Evolutionary conservation across 1,284 basidiomycete species (phyloP).

Genomic region (Anthracocystis setariae): DNA sequence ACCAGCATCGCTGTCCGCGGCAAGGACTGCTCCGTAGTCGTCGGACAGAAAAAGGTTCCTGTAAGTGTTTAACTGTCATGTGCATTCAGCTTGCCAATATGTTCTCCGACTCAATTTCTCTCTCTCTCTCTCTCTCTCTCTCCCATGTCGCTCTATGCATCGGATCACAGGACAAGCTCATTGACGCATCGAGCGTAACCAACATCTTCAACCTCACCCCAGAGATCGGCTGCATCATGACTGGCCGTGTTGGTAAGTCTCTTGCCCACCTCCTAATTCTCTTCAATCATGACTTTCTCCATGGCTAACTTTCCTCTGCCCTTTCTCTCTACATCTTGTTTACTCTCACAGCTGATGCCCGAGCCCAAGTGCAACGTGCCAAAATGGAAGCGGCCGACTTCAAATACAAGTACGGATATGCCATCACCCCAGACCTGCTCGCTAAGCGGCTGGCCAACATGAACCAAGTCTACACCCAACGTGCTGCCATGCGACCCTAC

Average conservation of each 20-base stretch:
- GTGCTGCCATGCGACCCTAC: slow-evolving; percentile 94
- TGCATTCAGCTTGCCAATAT: too few relatives aligned
- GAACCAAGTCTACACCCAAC: slow-evolving; percentile 98
- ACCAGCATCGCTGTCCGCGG: slow-evolving; percentile 92
- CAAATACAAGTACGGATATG: slow-evolving; percentile 94
- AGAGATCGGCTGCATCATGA: slow-evolving; percentile 97
- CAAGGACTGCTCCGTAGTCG: slow-evolving; percentile 91
- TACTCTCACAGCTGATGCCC: slow-evolving; percentile 82
- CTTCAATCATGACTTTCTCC: too few relatives aligned
- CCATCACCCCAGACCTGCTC: slow-evolving; percentile 94
- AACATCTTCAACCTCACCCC: slow-evolving; percentile 97
- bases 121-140: too few relatives aligned
- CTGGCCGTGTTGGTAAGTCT: slow-evolving; percentile 76
- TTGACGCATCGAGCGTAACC: slow-evolving; percentile 92
- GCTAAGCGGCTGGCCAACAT: slow-evolving; percentile 95
- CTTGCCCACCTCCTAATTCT: not conserved
- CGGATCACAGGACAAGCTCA: slow-evolving; percentile 88
- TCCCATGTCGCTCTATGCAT: too few relatives aligned
- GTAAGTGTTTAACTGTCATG: not conserved
- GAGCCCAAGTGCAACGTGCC: slow-evolving; percentile 88
- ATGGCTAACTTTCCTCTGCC: too few relatives aligned
- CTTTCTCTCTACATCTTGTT: too few relatives aligned
- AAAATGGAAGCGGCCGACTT: slow-evolving; percentile 91
- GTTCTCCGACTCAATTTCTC: too few relatives aligned
- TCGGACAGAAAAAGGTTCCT: slow-evolving; percentile 98